Evolutionary conservation across 192 early-diverging fungal species (phyloP).

Genomic region (Coemansia sp.): DNA sequence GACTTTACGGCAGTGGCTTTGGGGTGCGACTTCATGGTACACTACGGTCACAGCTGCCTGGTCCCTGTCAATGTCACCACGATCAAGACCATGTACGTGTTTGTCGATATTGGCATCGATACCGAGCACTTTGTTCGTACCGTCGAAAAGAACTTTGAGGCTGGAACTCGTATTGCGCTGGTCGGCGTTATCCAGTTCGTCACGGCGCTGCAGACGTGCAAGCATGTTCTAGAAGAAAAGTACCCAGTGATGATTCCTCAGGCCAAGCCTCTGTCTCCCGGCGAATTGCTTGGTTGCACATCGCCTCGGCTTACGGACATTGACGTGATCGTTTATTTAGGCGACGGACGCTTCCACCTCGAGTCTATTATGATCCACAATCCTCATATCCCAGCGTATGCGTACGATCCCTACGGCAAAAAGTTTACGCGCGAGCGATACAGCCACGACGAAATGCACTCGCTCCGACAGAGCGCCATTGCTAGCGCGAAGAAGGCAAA

Average conservation of each 20-base stretch:
- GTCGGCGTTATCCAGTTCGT: constrained; percentile 97
- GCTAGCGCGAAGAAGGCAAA: constrained; percentile 67
- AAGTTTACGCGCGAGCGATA: constrained; percentile 91
- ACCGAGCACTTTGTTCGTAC: constrained; percentile 90
- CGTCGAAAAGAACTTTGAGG: constrained; percentile 81
- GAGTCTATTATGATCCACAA: constrained; percentile 99
- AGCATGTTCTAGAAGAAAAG: constrained; percentile 47
- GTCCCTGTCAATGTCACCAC: constrained; percentile 93
- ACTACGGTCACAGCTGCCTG: constrained; percentile 98
- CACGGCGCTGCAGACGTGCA: constrained; percentile 73
- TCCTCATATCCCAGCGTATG: constrained; percentile 83
- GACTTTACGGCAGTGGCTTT: constrained; percentile 92
- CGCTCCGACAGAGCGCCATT: constrained; percentile 84
- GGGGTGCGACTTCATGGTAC: constrained; percentile 96
- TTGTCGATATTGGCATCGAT: constrained; percentile 99
- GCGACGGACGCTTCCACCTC: constrained; percentile 97
- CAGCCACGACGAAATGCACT: constrained; percentile 91
- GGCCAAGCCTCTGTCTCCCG: constrained; percentile 90
- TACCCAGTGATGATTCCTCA: constrained; percentile 85
- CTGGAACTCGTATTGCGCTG: constrained; percentile 71
- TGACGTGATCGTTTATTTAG: constrained; percentile 81
- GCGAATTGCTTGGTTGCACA: constrained; percentile 96
- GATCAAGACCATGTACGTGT: constrained; percentile 96
- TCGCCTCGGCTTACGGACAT: constrained; percentile 76
- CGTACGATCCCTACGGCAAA: constrained; percentile 95